Evolutionary conservation across 169 alveolate genomes (phyloP).

Genomic region (Sarcocystis neurona): DNA sequence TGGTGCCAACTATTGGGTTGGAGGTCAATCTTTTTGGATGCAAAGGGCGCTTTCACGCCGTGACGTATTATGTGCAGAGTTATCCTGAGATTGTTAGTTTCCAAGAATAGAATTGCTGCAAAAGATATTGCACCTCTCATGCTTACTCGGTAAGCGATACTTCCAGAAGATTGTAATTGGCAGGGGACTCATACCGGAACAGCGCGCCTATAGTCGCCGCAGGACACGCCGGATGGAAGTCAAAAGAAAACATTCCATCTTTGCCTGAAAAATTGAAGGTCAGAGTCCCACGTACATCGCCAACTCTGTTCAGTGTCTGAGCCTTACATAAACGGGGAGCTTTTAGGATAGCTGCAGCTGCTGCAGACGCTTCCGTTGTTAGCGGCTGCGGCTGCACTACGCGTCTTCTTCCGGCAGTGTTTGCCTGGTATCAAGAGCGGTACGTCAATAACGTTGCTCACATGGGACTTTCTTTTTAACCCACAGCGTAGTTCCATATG

Average conservation of each 20-base stretch:
- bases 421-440: background rate
- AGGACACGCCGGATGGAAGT: slow-evolving; percentile 66
- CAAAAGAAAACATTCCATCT: slow-evolving; percentile 71
- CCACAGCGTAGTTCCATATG: slow-evolving; percentile 61
- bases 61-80: background rate
- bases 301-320: background rate
- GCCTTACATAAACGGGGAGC: slow-evolving; percentile 59
- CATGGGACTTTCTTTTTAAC: background rate
- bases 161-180: slow-evolving; percentile 46
- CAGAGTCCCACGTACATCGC: background rate
- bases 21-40: background rate
- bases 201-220: slow-evolving; percentile 66
- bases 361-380: slow-evolving; percentile 28
- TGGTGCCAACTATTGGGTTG: background rate
- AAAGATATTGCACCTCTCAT: too few relatives aligned
- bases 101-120: too few relatives aligned
- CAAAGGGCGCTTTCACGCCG: background rate
- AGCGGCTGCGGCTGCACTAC: slow-evolving; percentile 55
- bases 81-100: background rate
- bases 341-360: slow-evolving; percentile 58
- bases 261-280: slow-evolving; percentile 41
- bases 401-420: slow-evolving; percentile 29
- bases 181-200: slow-evolving; percentile 60
- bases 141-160: slow-evolving; percentile 18
- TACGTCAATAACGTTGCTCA: background rate